Evolutionary conservation across 495 filamentous ascomycete species (phyloP).

Genomic region (Jackrogersella multiformis): DNA sequence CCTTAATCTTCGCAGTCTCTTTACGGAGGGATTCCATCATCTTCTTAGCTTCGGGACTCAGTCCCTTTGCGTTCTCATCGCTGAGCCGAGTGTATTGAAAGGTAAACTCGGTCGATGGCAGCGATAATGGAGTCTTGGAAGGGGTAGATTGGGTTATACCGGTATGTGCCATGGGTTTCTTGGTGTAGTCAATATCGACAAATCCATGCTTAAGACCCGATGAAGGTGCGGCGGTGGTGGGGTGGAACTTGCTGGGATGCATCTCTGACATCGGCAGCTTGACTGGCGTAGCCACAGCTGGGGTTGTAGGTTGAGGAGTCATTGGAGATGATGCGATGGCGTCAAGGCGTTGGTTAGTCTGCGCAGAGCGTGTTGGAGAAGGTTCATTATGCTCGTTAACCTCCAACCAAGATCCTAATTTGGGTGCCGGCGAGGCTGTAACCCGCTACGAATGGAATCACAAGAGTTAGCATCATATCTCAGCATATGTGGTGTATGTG

Average conservation of each 20-base stretch:
- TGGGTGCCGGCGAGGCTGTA: slow-evolving; percentile 43
- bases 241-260: slow-evolving; percentile 79
- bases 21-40: slow-evolving; percentile 81
- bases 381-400: slow-evolving; percentile 55
- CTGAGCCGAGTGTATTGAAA: slow-evolving; percentile 71
- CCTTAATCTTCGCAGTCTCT: slow-evolving; percentile 73
- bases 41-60: slow-evolving; percentile 76
- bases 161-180: slow-evolving; percentile 42
- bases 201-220: slow-evolving; percentile 74
- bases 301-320: slow-evolving; percentile 49
- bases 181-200: slow-evolving; percentile 63
- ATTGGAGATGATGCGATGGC: slow-evolving; percentile 56
- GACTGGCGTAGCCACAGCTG: slow-evolving; percentile 53
- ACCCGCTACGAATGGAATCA: slow-evolving; percentile 15
- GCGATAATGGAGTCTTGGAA: slow-evolving; percentile 50
- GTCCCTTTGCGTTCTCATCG: slow-evolving; percentile 62
- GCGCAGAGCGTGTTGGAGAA: slow-evolving; percentile 17
- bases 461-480: neutral
- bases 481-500: neutral
- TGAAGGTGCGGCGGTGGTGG: slow-evolving; percentile 73
- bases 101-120: slow-evolving; percentile 72
- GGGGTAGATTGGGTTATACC: slow-evolving; percentile 55
- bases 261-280: slow-evolving; percentile 74
- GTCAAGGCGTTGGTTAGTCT: slow-evolving; percentile 40
- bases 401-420: slow-evolving; percentile 51